A percentile compares a stretch with the other conserved stretches of the same genome.
These are phyloP conservation scores for Saksenaea oblongispora DNA, from an alignment of 371 early-diverging fungal species.

Conservation along the genomic window DNA sequence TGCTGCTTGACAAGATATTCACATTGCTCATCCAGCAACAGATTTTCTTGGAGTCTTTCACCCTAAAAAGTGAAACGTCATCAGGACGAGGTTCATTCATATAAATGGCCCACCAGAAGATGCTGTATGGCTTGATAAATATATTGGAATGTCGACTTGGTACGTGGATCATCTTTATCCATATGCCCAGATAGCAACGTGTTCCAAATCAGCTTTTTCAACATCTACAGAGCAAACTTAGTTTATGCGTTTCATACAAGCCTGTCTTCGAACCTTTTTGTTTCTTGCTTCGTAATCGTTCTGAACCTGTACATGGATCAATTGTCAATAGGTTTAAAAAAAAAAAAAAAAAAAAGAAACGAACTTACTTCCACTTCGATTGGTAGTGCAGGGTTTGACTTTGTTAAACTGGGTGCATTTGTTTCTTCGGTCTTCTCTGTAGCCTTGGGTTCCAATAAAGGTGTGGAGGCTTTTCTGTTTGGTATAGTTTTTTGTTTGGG, in stretches of 20 bases:
- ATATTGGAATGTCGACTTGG: not conserved
- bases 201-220: not conserved
- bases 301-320: not conserved
- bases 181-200: not conserved
- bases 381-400: not conserved
- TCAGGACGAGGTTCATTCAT: not conserved
- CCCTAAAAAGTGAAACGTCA: not conserved
- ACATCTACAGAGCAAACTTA: not conserved
- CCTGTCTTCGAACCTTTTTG: not conserved
- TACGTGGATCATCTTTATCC: not conserved
- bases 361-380: not conserved
- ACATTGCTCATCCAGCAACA: not conserved
- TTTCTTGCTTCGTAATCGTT: not conserved
- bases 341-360: not conserved
- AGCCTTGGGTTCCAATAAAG: not conserved
- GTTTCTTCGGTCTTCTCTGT: not conserved
- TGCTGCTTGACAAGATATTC: not conserved
- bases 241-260: not conserved
- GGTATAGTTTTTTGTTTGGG: not conserved
- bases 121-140: conserved; percentile 1
- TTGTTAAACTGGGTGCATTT: not conserved
- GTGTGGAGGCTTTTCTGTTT: not conserved
- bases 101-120: not conserved
- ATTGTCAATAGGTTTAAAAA: not conserved
- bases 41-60: not conserved